Evolutionary conservation across 2,329 filamentous ascomycete species (phyloP).

Genomic region (Aplosporella prunicola): DNA sequence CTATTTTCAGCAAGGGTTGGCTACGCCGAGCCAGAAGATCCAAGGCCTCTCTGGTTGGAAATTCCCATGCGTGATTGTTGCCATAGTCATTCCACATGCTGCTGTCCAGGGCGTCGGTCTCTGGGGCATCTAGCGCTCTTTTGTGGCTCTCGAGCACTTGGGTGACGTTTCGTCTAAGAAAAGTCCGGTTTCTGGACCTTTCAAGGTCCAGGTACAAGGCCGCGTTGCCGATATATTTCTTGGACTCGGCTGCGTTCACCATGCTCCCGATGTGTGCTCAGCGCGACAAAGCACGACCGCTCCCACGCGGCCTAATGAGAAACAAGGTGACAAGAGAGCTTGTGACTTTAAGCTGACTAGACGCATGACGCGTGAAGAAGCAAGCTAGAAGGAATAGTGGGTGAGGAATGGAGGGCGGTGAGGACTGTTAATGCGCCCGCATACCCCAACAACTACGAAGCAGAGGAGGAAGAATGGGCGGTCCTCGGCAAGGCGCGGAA

Average conservation of each 20-base stretch:
- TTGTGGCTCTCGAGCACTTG: constrained; percentile 16
- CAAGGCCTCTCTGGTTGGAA: constrained; percentile 20
- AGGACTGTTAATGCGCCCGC: no score
- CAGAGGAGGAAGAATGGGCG: background rate
- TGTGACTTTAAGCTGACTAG: no score
- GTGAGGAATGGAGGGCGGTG: background rate
- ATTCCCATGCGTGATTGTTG: constrained; percentile 18
- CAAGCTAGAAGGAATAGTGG: no score
- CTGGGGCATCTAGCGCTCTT: constrained; percentile 9
- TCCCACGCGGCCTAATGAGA: no score
- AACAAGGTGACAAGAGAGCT: no score
- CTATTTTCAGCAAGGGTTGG: constrained; percentile 15
- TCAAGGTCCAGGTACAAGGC: constrained; percentile 20
- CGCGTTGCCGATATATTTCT: constrained; percentile 18
- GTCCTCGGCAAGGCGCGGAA: constrained; percentile 1
- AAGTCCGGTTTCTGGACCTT: constrained; percentile 16
- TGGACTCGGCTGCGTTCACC: constrained; percentile 14
- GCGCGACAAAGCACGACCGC: no score
- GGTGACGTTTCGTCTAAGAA: constrained; percentile 21
- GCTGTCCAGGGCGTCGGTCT: background rate
- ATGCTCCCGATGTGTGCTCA: constrained; percentile 19
- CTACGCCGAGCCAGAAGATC: constrained; percentile 10
- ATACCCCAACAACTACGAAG: no score
- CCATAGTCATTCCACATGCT: background rate
- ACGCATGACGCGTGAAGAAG: constrained; percentile 9